Evolutionary conservation across 2,329 filamentous ascomycete genomes (phyloP), one percentile per base, ranked within the genome.

Genomic region (Pyrenophora teres): DNA sequence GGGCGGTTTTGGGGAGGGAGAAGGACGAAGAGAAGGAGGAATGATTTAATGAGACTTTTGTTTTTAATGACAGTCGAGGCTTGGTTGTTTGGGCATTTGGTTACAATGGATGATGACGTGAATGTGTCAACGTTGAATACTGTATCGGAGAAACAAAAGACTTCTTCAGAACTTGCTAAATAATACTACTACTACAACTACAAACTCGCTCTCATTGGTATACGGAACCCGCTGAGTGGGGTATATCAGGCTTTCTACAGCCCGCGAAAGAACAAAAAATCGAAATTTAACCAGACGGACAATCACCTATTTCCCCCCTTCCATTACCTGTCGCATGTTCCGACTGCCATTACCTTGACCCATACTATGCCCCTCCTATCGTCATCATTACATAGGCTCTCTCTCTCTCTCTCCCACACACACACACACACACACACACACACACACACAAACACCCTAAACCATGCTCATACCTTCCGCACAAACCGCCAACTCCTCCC

Each of bases 401-500:
- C 36, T 37, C 43, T 36, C n/a, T 36, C 33, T 46, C n/a, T 36
- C n/a, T n/a, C n/a, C n/a, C n/a, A n/a, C n/a, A n/a, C n/a, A n/a
- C n/a, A n/a, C n/a, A n/a, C n/a, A n/a, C 36, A 13, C 32, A 3
- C 18, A 8, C 41, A 15, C 15, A 18, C 8, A 23, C 21, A 23
- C 19, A 16, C 12, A 16, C 33, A n/a, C 25, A 27, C 3, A 19
- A 19, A 19, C 21, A 4, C 6, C 4, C 40, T 48, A 50, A 62
- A 10, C 39, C 46, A 78, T 71, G 43, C 69, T 74, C 56, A 77
- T 68, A 38, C 71, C 79, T 73, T 71, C 74, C 42, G 41, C 76
- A 15, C 71, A 62, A 21, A 75, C 78, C 44, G 76, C 73, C 52
- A 86, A 68, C n/a, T 76, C 72, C 3, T 71, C 70, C 6, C 84